Base-by-base conservation (phyloP, 2,329 filamentous ascomycete species). In the Exophiala spinifera region DNA sequence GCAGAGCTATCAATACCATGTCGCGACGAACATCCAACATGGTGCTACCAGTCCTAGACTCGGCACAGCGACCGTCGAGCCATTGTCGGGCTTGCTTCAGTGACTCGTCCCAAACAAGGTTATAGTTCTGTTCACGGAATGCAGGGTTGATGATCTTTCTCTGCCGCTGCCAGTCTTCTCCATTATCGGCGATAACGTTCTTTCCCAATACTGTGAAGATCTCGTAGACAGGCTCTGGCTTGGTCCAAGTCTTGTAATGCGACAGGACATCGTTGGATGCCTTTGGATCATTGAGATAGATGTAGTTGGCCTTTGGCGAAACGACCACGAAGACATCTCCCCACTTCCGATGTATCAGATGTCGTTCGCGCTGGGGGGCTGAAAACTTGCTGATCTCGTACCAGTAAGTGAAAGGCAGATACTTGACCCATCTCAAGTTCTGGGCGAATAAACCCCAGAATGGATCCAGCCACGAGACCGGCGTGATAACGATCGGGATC, bases 111-210 rank as follows among this genome's bases (percentile, higher is more conserved):
- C 72, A 74, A 2, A 76, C 74, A 2, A 69, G 58, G 4, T 55
- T 54, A 25, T 69, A 74, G 36, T 69, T 72, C 34, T 68, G 67
- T 53, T 77, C 74, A 44, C 72, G 75, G 62, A 77, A 76, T 3
- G 68, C 66, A 1, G 71, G 65, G 3, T 70, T 69, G 1, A 70
- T 72, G 15, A 74, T 62, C 43, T 68, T 70, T 15, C 74, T 68
- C 49, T 77, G 74, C 33, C 72, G 67, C 13, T 67, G 55, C 74
- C 74, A 76, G 20, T 34, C 48, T 23, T 51, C 53, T 8, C 53
- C 53, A 14, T 52, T 40, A 11, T 23, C 44, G 15, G 31, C 14
- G 14, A 33, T 28, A 3, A 53, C 21, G 21, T 33, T 48, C 14
- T 13, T 11, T 14, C 51, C 51, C 13, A 49, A 43, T 10, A 21